phyloP scores from a whole-genome alignment of 352 stramenopile species.

The Pythium vanterpoolii region DNA sequence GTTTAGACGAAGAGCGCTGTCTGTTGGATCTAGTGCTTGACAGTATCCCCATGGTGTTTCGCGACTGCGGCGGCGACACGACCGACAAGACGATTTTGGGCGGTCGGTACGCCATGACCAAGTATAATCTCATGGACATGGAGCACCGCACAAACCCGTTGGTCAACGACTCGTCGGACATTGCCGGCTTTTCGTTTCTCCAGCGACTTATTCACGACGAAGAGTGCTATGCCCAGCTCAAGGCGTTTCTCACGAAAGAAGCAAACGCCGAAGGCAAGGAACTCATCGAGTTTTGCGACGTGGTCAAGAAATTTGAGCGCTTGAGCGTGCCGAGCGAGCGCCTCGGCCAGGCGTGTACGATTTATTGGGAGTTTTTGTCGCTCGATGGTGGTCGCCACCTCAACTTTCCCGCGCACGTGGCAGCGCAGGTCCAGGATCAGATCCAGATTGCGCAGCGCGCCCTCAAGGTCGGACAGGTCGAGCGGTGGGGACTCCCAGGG shows the following conservation, averaged over 20 bases:
- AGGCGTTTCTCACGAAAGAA: conserved; percentile 68
- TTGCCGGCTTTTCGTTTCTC: conserved; percentile 79
- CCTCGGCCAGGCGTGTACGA: conserved; percentile 66
- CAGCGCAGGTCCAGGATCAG: conserved; percentile 50
- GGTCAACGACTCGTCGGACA: conserved; percentile 58
- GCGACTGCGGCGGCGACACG: conserved; percentile 79
- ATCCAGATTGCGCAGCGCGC: conserved; percentile 61
- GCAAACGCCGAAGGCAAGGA: conserved; percentile 48
- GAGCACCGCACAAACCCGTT: conserved; percentile 35
- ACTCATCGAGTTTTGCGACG: conserved; percentile 78
- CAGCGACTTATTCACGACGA: conserved; percentile 86
- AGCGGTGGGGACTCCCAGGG: conserved; percentile 29
- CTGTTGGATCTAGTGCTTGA: conserved; percentile 80
- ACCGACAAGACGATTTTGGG: conserved; percentile 85
- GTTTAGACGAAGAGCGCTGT: conserved; percentile 72
- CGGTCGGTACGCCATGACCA: conserved; percentile 74
- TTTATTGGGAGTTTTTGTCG: conserved; percentile 85
- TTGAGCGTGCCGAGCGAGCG: conserved; percentile 63
- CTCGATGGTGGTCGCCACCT: conserved; percentile 53
- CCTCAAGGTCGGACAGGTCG: conserved; percentile 18
- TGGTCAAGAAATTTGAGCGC: conserved; percentile 81
- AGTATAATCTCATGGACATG: conserved; percentile 39
- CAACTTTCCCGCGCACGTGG: conserved; percentile 56
- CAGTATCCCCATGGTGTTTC: conserved; percentile 84
- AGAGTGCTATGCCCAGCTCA: conserved; percentile 84